Evolutionary conservation across 164 flowering plant species (phyloP), one percentile per base, ranked within the genome.

Genomic region (Litsea cubeba): DNA sequence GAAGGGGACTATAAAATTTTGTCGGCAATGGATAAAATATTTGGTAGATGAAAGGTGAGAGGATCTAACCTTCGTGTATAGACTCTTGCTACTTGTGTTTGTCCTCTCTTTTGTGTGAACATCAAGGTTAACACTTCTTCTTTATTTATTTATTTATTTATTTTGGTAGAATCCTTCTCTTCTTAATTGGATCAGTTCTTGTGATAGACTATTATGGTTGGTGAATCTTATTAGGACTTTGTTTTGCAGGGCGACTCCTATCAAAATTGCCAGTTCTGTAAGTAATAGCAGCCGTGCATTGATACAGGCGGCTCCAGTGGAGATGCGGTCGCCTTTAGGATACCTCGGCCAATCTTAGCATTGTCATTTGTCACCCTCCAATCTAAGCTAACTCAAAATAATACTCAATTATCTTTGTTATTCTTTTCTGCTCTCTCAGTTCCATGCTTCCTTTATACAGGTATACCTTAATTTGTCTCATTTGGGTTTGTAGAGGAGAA

Each of bases 211-310:
- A 17, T 54, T 5, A 14, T 54, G 5, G 60, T 17, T 15, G 20
- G 60, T 54, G 20, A 54, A 54, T 63, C 30, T 23, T 25, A 63
- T 24, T 25, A 7, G 26, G 66, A 26, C 46, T 6, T 25, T 65
- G 69, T 65, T 18, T 65, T 64, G 49, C 75, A 73, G 75, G 40
- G 40, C 57, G 24, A 58, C 62, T 73, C 22, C 8, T 73, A 12
- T 65, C 70, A 32, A 73, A 64, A 65, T 66, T 64, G 24, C 70
- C 75, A 17, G 49, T 65, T 26, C 75, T 65, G 25, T 65, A 50
- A 68, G 49, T 25, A 32, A 25, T 49, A 71, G 58, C 25, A 18
- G 49, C 3, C 25, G 5, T 28, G 23, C 68, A 15, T 14, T 26
- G 40, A 26, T 30, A 30, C 46, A 65, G 20, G 17, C 18, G 40